phyloP scores from a whole-genome alignment of 2,329 filamentous ascomycete species.

The Thielaviopsis punctulata region DNA sequence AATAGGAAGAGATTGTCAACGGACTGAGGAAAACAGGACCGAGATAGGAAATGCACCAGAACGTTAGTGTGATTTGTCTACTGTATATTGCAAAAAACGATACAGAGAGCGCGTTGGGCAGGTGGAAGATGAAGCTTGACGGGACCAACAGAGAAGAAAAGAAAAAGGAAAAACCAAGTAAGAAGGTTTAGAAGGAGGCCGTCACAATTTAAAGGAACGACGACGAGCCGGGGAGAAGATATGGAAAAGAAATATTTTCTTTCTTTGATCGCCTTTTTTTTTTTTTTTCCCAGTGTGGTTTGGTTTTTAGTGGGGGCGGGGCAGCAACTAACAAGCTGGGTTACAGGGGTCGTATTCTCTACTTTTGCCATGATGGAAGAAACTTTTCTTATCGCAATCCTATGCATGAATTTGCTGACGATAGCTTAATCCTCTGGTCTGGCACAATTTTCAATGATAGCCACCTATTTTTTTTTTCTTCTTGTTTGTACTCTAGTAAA shows the following conservation, averaged over 20 bases:
- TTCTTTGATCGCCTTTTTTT: background rate
- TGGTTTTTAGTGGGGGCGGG: background rate
- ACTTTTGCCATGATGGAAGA: background rate
- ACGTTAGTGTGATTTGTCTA: background rate
- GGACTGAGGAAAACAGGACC: background rate
- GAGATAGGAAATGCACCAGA: background rate
- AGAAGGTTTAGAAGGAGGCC: background rate
- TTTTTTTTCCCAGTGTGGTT: background rate
- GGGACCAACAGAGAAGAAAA: slow-evolving; percentile 1
- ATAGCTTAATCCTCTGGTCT: too few relatives aligned
- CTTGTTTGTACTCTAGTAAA: too few relatives aligned
- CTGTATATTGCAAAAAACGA: slow-evolving; percentile 12
- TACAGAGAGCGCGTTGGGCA: slow-evolving; percentile 5
- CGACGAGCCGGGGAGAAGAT: background rate
- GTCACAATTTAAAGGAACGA: background rate
- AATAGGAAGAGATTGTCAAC: background rate
- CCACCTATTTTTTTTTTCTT: background rate
- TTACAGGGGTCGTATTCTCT: background rate
- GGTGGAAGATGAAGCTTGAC: slow-evolving; percentile 5
- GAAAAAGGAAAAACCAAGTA: slow-evolving; percentile 1
- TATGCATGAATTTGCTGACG: background rate
- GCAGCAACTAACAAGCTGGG: background rate
- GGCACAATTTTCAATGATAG: too few relatives aligned
- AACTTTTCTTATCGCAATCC: slow-evolving; percentile 7
- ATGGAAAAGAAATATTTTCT: background rate